A percentile compares a stretch with the other conserved stretches of the same genome.
Conservation (phyloP, 2,329 filamentous ascomycete genomes). For the Zarea fungicola region DNA sequence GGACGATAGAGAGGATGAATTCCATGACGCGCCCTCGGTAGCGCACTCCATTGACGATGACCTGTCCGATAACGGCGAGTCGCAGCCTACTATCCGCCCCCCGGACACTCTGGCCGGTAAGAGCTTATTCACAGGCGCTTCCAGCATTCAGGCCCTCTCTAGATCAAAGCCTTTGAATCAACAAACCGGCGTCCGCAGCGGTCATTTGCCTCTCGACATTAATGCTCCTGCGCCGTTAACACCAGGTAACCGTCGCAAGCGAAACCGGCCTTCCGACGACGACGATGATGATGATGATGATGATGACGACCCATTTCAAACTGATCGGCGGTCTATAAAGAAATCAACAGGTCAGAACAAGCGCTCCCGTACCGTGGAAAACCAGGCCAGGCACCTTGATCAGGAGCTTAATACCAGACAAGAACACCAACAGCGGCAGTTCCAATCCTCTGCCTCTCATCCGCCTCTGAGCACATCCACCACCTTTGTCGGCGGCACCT, state of each 20-base stretch:
- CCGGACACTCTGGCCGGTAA: not conserved
- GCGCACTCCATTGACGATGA: slow-evolving; percentile 16
- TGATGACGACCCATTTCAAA: slow-evolving; percentile 24
- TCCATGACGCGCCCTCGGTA: slow-evolving; percentile 13
- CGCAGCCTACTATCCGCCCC: not conserved
- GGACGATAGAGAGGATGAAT: not conserved
- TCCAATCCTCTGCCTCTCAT: too few species aligned
- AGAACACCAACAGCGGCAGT: not conserved
- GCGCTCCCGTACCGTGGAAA: slow-evolving; percentile 1
- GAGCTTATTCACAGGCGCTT: not conserved
- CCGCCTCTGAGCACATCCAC: not conserved
- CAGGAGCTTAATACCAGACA: not conserved
- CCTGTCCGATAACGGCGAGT: slow-evolving; percentile 20
- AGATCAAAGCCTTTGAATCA: not conserved
- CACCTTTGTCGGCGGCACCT: not conserved
- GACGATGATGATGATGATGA: slow-evolving; percentile 20
- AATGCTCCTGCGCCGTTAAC: not conserved
- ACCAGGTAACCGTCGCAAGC: not conserved
- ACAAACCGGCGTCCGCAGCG: not conserved
- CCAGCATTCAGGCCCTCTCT: not conserved
- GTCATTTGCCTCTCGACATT: not conserved
- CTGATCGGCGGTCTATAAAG: slow-evolving; percentile 20
- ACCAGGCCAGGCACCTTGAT: not conserved
- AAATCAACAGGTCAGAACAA: slow-evolving; percentile 20
- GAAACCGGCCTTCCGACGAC: not conserved